phyloP scores from a whole-genome alignment of 2,329 filamentous ascomycete species.

The Graphilbum ipis-grandicollis region DNA sequence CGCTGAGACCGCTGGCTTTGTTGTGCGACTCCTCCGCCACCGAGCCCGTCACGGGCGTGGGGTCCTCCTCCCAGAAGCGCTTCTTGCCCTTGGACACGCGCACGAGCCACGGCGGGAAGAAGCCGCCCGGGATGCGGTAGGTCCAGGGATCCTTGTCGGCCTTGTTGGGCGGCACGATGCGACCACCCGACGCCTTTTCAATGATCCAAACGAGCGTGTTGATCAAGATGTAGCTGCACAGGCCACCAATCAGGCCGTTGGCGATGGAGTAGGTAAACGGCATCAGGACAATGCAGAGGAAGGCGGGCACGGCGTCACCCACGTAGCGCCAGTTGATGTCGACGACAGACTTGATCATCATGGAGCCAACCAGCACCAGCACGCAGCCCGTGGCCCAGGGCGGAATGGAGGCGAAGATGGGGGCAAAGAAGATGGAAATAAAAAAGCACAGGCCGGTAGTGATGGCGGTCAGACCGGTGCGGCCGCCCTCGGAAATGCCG shows the following conservation, averaged over 20 bases:
- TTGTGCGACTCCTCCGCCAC: background rate
- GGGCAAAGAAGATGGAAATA: conserved; percentile 55
- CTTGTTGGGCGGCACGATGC: conserved; percentile 29
- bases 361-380: conserved; percentile 50
- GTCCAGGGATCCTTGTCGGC: conserved; percentile 37
- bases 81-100: conserved; percentile 49
- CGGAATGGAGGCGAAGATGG: conserved; percentile 58
- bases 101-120: conserved; percentile 58
- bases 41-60: background rate
- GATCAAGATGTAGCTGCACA: conserved; percentile 36
- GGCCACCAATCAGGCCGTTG: conserved; percentile 51
- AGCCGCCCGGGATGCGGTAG: conserved; percentile 52
- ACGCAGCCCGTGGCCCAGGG: conserved; percentile 64
- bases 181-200: conserved; percentile 23
- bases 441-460: conserved; percentile 52
- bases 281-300: conserved; percentile 57
- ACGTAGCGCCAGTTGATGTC: conserved; percentile 63
- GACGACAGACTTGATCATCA: conserved; percentile 60
- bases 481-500: conserved; percentile 59
- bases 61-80: conserved; percentile 45
- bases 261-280: conserved; percentile 64
- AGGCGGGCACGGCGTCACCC: conserved; percentile 57
- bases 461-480: conserved; percentile 55
- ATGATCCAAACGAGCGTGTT: conserved; percentile 27
- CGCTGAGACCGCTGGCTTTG: too few species aligned